Evolutionary conservation across 2,329 filamentous ascomycete genomes (phyloP).

Genomic region (Mycosphaerella sp.): DNA sequence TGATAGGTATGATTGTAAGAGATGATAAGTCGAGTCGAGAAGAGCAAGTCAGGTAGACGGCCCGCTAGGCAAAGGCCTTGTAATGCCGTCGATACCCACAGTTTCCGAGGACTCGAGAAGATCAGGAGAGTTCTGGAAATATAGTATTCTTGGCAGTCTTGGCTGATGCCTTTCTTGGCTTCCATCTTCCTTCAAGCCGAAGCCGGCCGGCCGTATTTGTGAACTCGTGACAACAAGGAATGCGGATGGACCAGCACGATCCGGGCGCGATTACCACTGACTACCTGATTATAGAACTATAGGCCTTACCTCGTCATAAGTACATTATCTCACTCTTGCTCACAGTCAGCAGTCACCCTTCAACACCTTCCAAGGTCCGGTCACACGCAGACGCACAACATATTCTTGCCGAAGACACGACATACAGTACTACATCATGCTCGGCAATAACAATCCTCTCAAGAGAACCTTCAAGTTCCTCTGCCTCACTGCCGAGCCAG

Average conservation of each 20-base stretch:
- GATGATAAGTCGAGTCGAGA: too few species aligned
- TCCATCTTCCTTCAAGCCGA: neutral
- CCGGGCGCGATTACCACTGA: neutral
- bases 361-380: neutral
- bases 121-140: too few species aligned
- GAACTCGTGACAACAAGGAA: neutral
- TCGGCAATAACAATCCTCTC: neutral
- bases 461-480: constrained; percentile 2
- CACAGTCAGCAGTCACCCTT: neutral
- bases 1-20: too few species aligned
- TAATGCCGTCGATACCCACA: too few species aligned
- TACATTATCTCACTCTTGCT: too few species aligned
- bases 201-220: neutral
- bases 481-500: constrained; percentile 8
- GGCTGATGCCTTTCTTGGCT: neutral
- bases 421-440: neutral
- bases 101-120: too few species aligned
- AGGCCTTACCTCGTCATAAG: too few species aligned
- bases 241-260: neutral
- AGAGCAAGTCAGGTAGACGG: too few species aligned
- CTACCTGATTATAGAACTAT: too few species aligned
- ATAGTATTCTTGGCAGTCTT: neutral
- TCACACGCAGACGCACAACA: neutral
- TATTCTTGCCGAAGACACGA: neutral
- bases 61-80: too few species aligned